phyloP scores from a whole-genome alignment of 495 filamentous ascomycete species.

The Neurospora africana region DNA sequence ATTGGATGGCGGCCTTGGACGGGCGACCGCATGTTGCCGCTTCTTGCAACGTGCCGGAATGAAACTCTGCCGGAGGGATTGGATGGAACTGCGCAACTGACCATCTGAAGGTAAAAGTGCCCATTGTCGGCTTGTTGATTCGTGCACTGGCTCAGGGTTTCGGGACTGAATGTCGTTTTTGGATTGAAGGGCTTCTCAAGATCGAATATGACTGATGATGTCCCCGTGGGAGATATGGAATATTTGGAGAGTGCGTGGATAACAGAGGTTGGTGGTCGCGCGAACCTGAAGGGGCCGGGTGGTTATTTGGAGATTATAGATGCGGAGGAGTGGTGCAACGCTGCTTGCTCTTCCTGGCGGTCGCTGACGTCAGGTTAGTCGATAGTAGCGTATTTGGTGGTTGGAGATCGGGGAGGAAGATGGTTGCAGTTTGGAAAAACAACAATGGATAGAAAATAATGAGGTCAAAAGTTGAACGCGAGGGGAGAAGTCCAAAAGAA shows the following conservation, averaged over 20 bases:
- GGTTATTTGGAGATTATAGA: not conserved
- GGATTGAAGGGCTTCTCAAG: not conserved
- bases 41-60: not conserved
- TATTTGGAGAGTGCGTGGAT: not conserved
- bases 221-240: not conserved
- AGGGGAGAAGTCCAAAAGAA: not conserved
- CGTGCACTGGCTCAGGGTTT: not conserved
- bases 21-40: not conserved
- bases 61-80: not conserved
- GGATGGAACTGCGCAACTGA: slow-evolving; percentile 21
- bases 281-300: not conserved
- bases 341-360: not conserved
- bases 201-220: not conserved
- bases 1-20: not conserved
- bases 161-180: not conserved
- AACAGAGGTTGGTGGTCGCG: not conserved
- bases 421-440: not conserved
- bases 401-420: not conserved
- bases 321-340: not conserved
- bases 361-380: not conserved
- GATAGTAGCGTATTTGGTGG: not conserved
- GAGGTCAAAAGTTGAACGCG: not conserved
- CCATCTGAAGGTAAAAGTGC: slow-evolving; percentile 45
- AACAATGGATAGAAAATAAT: not conserved
- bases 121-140: slow-evolving; percentile 25